Base-by-base conservation (phyloP, 2,329 filamentous ascomycete genomes). In the Beauveria pseudobassiana region DNA sequence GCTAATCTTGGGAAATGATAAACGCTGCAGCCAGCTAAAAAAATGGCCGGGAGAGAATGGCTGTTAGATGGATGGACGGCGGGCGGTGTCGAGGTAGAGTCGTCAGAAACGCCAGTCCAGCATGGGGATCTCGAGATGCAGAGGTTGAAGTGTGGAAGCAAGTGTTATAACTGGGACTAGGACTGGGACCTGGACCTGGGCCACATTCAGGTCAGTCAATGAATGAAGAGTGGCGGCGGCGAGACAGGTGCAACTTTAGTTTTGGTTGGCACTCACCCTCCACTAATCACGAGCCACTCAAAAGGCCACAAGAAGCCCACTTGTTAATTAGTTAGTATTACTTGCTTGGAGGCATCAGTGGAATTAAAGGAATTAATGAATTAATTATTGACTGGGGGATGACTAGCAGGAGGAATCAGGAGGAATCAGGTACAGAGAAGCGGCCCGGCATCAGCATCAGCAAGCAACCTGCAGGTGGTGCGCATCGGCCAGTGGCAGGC, bases 61-160 rank as follows among this genome's bases (percentile, higher is more conserved):
- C 30, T 58, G 34, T 9, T 40, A 4, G 34, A 55, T 55, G 59
- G 16, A 55, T 30, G 43, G 51, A 42, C 51, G 59, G 51, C 42
- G 42, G 51, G 59, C 34, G 42, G 38, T 61, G 59, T 54, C 59
- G 51, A 55, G 50, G 50, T 18, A 58, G 54, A 57, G 34, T 49
- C 50, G 59, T 54, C 59, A 54, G 24, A 61, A 48, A 48, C 45
- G 40, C 59, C 59, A 10, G 40, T 20, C 59, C 59, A 61, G 59
- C 50, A 61, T 55, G 38, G 42, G 30, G 55, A 46, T 60, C 57
- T 60, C 57, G 40, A 60, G 45, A 46, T 52, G 57, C 49, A 61
- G 28, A 51, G 28, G 49, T 30, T 61, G 48, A 52, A 60, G 49
- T 52, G 57, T 60, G 57, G 48, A 60, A 60, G 57, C 57, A 59